phyloP scores from a whole-genome alignment of 352 stramenopile species.

The Phytophthora melonis region DNA sequence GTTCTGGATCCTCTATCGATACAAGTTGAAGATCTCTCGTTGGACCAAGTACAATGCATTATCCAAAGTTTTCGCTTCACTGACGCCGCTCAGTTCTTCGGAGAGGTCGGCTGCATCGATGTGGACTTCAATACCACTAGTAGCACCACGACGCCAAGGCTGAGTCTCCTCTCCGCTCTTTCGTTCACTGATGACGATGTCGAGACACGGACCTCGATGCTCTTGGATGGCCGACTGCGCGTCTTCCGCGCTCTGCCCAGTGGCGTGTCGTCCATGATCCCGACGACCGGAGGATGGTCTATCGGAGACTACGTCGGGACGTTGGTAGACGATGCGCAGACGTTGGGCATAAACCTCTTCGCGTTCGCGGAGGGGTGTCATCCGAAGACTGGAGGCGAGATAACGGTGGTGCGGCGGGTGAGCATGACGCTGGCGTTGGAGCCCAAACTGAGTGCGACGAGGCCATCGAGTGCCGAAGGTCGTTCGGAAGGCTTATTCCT shows the following conservation, averaged over 20 bases:
- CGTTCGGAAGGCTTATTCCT: neutral
- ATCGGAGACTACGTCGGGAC: constrained; percentile 1
- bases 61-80: neutral
- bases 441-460: neutral
- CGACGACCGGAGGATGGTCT: neutral
- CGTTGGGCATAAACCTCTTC: too few relatives aligned
- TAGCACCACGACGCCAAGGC: neutral
- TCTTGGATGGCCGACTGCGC: neutral
- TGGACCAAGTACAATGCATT: neutral
- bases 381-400: neutral
- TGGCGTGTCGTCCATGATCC: neutral
- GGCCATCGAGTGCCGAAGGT: neutral
- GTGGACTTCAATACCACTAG: neutral
- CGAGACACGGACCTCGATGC: neutral
- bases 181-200: neutral
- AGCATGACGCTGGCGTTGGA: neutral
- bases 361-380: neutral
- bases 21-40: neutral
- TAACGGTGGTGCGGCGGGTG: neutral
- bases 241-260: neutral
- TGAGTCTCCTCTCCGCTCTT: neutral
- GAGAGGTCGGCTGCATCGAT: neutral
- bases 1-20: neutral
- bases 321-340: too few relatives aligned
- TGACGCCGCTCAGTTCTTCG: neutral